A percentile compares a stretch with the other conserved stretches of the same genome.
phyloP scores from a whole-genome alignment of 2,329 filamentous ascomycete genomes.

The Penicillium sclerotigenum region DNA sequence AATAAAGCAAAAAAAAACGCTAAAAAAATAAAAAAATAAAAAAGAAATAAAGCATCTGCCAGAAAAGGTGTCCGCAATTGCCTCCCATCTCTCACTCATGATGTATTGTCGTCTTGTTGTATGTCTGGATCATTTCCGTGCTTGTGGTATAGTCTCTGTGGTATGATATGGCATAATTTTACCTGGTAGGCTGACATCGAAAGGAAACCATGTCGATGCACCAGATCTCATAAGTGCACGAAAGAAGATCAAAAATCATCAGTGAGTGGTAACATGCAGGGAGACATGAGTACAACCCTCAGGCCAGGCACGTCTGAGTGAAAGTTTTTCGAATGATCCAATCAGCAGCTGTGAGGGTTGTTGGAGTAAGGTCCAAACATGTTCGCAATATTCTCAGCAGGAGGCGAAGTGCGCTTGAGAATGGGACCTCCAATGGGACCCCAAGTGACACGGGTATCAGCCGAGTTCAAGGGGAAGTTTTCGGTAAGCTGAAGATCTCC shows the following conservation, averaged over 20 bases:
- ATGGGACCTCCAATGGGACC: slow-evolving; percentile 4
- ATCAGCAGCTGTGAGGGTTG: not conserved
- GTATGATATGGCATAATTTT: not conserved
- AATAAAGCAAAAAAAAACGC: too few relatives aligned
- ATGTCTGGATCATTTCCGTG: not conserved
- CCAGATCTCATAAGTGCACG: not conserved
- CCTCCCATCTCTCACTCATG: not conserved
- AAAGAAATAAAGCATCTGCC: not conserved
- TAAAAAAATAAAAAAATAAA: not conserved
- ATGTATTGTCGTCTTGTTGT: not conserved
- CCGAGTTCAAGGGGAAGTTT: not conserved
- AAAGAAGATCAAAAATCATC: not conserved
- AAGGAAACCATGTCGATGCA: not conserved
- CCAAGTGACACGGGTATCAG: not conserved
- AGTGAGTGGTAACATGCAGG: not conserved
- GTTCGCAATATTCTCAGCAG: not conserved
- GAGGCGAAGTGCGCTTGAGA: not conserved
- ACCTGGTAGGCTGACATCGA: not conserved
- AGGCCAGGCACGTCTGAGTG: not conserved
- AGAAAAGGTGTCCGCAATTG: not conserved
- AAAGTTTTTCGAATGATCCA: not conserved
- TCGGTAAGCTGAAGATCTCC: not conserved
- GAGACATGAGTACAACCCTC: not conserved
- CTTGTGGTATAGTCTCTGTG: not conserved
- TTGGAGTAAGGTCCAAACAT: not conserved